Base-by-base conservation (phyloP, 331 rosid species). In the Ulmus americana region DNA sequence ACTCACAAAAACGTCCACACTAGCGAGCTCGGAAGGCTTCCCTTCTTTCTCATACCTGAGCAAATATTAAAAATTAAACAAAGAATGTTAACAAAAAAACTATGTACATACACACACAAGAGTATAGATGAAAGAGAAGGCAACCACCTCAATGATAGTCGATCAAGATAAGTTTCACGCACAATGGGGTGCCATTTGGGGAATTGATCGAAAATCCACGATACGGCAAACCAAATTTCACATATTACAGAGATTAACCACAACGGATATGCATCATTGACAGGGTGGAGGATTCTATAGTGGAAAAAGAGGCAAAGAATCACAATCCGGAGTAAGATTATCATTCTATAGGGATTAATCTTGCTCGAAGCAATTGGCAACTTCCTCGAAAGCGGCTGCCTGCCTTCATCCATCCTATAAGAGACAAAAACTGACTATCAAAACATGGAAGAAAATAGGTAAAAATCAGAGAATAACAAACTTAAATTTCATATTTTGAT, bases 171-270 rank as follows among this genome's bases (percentile, higher is more conserved):
- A 20, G 97, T 90, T 80, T 83, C 86, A 10, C 97, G 84, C 1
- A 14, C 67, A 48, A 90, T 83, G 45, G 95, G 95, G 64, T 76
- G 55, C 95, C 87, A 90, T 64, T 87, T 90, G 0, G 90, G 88
- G 64, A 87, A 80, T 62, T 87, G 97, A 76, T 87, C 87, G 55
- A 87, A 75, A 67, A 90, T 85, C 97, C 97, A 90, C 51, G 91
- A 77, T 49, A 86, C 78, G 58, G 89, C 78, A 77, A 90, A 87
- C 91, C 97, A 90, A 69, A 87, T 76, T 72, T 90, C 97, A 79
- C 97, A 90, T 35, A 85, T 79, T 7, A 90, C 71, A 52, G 97
- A 86, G 10, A 87, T 84, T 22, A 87, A 67, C 97, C 97, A 90
- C 64, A 90, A 63, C 45, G 84, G 90, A 74, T 82, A 83, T 20